Evolutionary conservation across 2,329 filamentous ascomycete genomes (phyloP).

Genomic region (Clonostachys rosea): DNA sequence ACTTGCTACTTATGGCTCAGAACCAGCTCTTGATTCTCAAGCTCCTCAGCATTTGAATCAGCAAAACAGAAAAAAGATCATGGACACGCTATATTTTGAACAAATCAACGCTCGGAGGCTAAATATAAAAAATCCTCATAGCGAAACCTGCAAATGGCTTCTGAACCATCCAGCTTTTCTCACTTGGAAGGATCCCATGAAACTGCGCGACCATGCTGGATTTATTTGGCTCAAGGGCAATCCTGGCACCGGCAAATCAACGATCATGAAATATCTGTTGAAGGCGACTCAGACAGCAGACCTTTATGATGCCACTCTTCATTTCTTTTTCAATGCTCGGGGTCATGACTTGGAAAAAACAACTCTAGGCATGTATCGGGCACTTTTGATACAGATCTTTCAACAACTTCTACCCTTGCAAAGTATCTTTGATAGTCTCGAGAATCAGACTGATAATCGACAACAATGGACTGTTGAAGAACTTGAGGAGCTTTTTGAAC

Average conservation of each 20-base stretch:
- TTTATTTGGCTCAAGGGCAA: slow-evolving; percentile 34
- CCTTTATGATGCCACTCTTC: slow-evolving; percentile 18
- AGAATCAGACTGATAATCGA: slow-evolving; percentile 13
- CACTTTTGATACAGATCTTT: slow-evolving; percentile 25
- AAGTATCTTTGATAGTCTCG: slow-evolving; percentile 20
- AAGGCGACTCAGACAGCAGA: slow-evolving; percentile 16
- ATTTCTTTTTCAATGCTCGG: slow-evolving; percentile 36
- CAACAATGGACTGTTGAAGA: slow-evolving; percentile 8
- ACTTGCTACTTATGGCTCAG: too few relatives aligned
- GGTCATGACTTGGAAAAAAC: slow-evolving; percentile 13
- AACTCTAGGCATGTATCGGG: slow-evolving; percentile 40
- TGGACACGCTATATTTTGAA: slow-evolving; percentile 6
- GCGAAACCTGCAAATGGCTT: slow-evolving; percentile 23
- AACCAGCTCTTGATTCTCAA: too few relatives aligned
- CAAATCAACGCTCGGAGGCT: slow-evolving; percentile 7
- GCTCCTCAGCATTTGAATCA: too few relatives aligned
- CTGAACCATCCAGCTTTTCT: slow-evolving; percentile 11
- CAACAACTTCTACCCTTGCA: slow-evolving; percentile 23
- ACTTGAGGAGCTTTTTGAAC: slow-evolving; percentile 6
- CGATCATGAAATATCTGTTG: slow-evolving; percentile 27
- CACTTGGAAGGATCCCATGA: slow-evolving; percentile 15
- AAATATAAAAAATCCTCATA: slow-evolving; percentile 15
- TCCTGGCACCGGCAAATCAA: slow-evolving; percentile 38
- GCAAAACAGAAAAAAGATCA: not conserved
- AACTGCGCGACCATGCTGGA: slow-evolving; percentile 7